These are phyloP conservation scores for Papilionanthe hybrid DNA, from an alignment of 116 monocot species.

Conservation along the genomic window DNA sequence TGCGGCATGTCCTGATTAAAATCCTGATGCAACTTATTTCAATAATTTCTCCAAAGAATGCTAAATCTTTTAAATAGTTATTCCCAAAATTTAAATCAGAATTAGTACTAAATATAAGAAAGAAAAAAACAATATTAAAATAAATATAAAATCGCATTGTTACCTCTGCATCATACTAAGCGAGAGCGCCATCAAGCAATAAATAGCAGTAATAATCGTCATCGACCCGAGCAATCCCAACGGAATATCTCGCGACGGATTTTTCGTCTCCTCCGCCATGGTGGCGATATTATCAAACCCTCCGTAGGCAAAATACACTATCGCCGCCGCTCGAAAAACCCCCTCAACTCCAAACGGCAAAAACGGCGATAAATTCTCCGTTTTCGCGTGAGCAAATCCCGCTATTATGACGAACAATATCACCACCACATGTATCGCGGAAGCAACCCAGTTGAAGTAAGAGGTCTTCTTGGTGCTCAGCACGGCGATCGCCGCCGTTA, in stretches of 20 bases:
- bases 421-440: conserved; percentile 27
- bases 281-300: conserved; percentile 66
- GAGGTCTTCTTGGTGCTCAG: conserved; percentile 42
- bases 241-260: conserved; percentile 52
- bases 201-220: conserved; percentile 45
- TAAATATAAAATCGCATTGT: too few species aligned
- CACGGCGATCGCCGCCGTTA: conserved; percentile 29
- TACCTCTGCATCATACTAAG: conserved; percentile 54
- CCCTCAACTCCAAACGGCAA: conserved; percentile 38
- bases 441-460: conserved; percentile 44
- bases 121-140: too few species aligned
- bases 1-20: too few species aligned
- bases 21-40: too few species aligned
- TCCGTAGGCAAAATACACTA: conserved; percentile 55
- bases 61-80: too few species aligned
- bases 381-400: conserved; percentile 39
- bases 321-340: conserved; percentile 46
- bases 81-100: too few species aligned
- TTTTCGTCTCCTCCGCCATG: conserved; percentile 54
- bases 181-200: conserved; percentile 48
- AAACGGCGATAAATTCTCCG: conserved; percentile 35
- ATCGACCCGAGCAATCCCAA: conserved; percentile 53
- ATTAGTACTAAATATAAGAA: too few species aligned
- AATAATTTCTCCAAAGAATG: too few species aligned
- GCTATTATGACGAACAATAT: conserved; percentile 47